A percentile compares a stretch with the other conserved stretches of the same genome.
phyloP scores from a whole-genome alignment of 805 yeast genomes.

The Saccharomycopsis amapae region DNA sequence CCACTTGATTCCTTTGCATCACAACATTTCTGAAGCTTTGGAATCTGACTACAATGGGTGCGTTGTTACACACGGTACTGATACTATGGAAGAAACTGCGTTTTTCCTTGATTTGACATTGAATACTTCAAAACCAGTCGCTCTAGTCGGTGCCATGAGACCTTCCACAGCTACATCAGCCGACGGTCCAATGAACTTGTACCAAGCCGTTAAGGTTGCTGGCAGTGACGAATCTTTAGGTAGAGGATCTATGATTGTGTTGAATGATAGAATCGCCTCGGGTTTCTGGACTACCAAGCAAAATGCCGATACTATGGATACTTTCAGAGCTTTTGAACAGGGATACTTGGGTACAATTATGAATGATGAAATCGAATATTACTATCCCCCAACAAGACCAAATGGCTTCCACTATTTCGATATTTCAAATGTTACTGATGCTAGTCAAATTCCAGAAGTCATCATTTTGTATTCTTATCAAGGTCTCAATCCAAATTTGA shows the following conservation, averaged over 20 bases:
- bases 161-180: conserved; percentile 63
- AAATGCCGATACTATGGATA: conserved; percentile 60
- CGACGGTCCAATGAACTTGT: conserved; percentile 65
- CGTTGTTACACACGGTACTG: conserved; percentile 68
- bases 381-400: neutral
- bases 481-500: neutral
- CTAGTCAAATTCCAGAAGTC: neutral
- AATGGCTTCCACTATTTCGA: neutral
- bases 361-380: neutral
- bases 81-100: conserved; percentile 61
- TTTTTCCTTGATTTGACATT: conserved; percentile 51
- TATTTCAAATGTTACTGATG: neutral
- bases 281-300: conserved; percentile 65
- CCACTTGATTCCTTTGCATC: conserved; percentile 42
- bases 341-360: neutral
- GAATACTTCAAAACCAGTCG: conserved; percentile 31
- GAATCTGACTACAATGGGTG: conserved; percentile 41
- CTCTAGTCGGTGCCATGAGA: conserved; percentile 52
- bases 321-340: conserved; percentile 58
- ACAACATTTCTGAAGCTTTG: conserved; percentile 23
- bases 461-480: neutral
- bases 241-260: conserved; percentile 54
- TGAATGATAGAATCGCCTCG: conserved; percentile 60
- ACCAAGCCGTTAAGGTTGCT: conserved; percentile 62
- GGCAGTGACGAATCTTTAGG: conserved; percentile 42